Conservation (phyloP, 306 rosid genomes). For the Bauhinia variegata region DNA sequence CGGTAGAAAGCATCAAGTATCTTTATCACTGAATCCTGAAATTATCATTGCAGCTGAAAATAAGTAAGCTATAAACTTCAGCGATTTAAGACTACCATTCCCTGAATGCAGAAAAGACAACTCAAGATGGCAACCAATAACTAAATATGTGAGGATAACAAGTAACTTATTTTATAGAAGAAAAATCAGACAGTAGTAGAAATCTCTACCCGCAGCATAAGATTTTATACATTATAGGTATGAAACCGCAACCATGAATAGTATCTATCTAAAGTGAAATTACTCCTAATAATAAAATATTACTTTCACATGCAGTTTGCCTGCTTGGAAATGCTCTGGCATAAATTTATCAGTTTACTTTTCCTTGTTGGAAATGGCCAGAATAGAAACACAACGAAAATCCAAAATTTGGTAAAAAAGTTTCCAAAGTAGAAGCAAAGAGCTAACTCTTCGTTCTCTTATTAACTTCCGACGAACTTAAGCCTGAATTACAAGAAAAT, state of each 20-base stretch:
- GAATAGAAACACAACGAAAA: neutral
- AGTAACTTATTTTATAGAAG: neutral
- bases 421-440: neutral
- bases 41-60: slow-evolving; percentile 32
- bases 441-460: neutral
- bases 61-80: slow-evolving; percentile 13
- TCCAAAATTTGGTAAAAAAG: neutral
- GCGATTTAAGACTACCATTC: neutral
- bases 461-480: neutral
- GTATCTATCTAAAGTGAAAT: neutral
- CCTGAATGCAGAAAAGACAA: neutral
- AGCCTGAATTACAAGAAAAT: slow-evolving; percentile 16
- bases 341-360: neutral
- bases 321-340: neutral
- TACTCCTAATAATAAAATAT: neutral
- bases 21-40: slow-evolving; percentile 89
- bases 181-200: neutral
- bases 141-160: neutral
- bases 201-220: neutral
- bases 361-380: neutral
- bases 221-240: neutral
- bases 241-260: neutral
- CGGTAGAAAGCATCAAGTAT: slow-evolving; percentile 76
- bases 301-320: neutral
- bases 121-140: neutral